A percentile compares a stretch with the other conserved stretches of the same genome.
phyloP scores from a whole-genome alignment of 441 rosid species.

The Pelargonium fulgidum region DNA sequence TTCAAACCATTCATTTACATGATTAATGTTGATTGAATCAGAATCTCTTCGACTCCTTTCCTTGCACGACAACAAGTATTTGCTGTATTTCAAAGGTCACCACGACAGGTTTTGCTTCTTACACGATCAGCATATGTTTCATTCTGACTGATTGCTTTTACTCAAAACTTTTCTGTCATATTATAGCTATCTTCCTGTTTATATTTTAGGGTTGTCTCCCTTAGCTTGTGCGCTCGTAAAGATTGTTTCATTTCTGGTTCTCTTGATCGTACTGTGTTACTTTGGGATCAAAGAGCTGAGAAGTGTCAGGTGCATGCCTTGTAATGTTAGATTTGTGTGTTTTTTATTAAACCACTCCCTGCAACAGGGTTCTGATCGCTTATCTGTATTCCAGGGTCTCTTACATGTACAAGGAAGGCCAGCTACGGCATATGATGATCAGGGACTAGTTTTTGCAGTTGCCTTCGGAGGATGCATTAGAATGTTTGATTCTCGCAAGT shows the following conservation, averaged over 20 bases:
- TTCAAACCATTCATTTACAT: background rate
- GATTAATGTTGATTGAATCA: constrained; percentile 24
- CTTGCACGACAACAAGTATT: constrained; percentile 87
- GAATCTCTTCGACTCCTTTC: constrained; percentile 89
- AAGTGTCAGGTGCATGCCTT: constrained; percentile 66
- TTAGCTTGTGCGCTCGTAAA: constrained; percentile 75
- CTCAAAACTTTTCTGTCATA: background rate
- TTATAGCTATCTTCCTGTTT: constrained; percentile 4
- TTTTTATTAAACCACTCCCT: background rate
- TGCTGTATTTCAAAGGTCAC: constrained; percentile 95
- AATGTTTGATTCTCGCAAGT: constrained; percentile 86
- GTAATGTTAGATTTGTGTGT: background rate
- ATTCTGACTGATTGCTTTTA: constrained; percentile 7
- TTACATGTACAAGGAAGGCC: constrained; percentile 92
- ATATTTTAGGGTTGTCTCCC: constrained; percentile 69
- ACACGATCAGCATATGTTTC: background rate
- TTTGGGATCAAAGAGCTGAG: constrained; percentile 95
- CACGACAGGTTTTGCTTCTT: constrained; percentile 73
- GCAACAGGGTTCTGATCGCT: background rate
- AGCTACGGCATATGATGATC: constrained; percentile 92
- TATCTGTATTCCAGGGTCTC: constrained; percentile 51
- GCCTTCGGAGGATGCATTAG: constrained; percentile 87
- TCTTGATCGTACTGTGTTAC: constrained; percentile 86
- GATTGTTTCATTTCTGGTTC: constrained; percentile 91
- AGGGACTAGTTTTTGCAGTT: constrained; percentile 77